Conservation (phyloP, 257 asterid genomes). For the Gentiana straminea region DNA sequence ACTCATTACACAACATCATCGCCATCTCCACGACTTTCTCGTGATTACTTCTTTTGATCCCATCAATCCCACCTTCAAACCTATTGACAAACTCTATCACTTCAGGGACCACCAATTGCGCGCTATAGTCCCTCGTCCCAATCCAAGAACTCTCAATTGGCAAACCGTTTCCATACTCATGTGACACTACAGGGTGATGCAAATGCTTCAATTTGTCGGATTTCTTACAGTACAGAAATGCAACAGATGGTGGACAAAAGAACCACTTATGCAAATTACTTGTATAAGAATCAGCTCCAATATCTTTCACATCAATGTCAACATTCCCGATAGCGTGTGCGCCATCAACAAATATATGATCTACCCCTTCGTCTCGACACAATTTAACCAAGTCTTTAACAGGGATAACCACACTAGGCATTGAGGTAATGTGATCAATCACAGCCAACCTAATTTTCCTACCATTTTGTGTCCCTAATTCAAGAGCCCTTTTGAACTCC, state of each 20-base stretch:
- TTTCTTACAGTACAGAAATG: constrained; percentile 56
- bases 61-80: constrained; percentile 74
- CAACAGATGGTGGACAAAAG: constrained; percentile 71
- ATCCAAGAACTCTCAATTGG: constrained; percentile 77
- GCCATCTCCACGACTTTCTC: constrained; percentile 35
- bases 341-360: constrained; percentile 54
- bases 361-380: constrained; percentile 69
- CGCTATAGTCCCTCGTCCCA: constrained; percentile 79
- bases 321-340: constrained; percentile 79
- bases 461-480: constrained; percentile 40
- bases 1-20: constrained; percentile 35
- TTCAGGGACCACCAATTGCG: constrained; percentile 64
- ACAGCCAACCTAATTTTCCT: constrained; percentile 59
- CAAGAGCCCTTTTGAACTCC: constrained; percentile 52
- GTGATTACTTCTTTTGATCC: constrained; percentile 63
- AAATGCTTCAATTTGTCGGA: constrained; percentile 33
- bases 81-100: constrained; percentile 52
- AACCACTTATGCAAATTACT: constrained; percentile 80
- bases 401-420: constrained; percentile 73
- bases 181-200: constrained; percentile 76
- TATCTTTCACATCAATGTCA: constrained; percentile 51
- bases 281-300: constrained; percentile 73
- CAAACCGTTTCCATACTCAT: constrained; percentile 71
- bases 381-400: constrained; percentile 54
- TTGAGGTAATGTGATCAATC: constrained; percentile 75